These are phyloP conservation scores for Diaporthe citri DNA, from an alignment of 2,329 filamentous ascomycete genomes.

Conservation along the genomic window DNA sequence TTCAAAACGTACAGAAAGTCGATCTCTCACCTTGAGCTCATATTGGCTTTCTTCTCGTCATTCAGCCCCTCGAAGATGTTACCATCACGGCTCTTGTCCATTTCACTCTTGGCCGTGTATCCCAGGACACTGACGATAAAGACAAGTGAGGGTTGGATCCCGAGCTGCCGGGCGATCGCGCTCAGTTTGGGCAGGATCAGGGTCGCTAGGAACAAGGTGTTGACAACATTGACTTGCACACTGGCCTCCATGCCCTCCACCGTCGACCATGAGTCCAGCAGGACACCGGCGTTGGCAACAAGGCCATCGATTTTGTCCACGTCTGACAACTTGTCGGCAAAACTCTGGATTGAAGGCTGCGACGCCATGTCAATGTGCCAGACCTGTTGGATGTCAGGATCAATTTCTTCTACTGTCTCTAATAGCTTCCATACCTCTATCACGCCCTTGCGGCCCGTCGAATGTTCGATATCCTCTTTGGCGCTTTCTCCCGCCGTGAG, in stretches of 20 bases:
- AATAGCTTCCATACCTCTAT: neutral
- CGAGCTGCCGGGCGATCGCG: neutral
- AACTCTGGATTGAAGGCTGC: conserved; percentile 28
- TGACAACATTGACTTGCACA: neutral
- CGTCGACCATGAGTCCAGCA: neutral
- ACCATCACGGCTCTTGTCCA: neutral
- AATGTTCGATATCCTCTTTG: neutral
- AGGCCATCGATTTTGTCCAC: conserved; percentile 43
- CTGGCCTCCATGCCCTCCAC: neutral
- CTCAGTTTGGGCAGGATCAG: neutral
- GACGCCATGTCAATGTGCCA: conserved; percentile 36
- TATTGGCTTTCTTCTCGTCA: neutral
- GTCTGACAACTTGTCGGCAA: conserved; percentile 49
- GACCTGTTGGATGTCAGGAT: neutral
- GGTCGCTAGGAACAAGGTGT: neutral
- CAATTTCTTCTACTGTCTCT: neutral
- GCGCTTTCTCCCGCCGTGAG: neutral
- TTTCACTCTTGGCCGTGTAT: neutral
- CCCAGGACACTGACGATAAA: neutral
- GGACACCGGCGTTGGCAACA: neutral
- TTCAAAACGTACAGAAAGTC: neutral
- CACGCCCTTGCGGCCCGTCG: neutral
- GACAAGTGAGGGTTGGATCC: neutral
- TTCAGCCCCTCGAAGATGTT: neutral
- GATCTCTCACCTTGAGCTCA: neutral